Evolutionary conservation across 208 protist species (phyloP).

Genomic region (Trypanosoma conorhini): DNA sequence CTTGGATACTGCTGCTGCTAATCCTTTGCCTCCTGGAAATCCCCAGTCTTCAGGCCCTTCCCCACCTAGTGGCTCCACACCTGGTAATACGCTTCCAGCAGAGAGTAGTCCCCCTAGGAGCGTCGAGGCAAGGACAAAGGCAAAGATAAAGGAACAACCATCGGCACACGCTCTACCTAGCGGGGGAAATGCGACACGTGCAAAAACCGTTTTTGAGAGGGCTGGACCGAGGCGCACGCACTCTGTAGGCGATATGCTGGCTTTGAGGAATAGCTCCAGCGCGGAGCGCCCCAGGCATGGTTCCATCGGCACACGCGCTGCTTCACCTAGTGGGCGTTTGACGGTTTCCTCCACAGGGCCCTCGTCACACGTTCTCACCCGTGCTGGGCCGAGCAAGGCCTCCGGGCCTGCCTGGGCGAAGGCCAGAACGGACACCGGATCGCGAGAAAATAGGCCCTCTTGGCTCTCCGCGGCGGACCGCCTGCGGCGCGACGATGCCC

Average conservation of each 20-base stretch:
- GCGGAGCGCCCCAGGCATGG: neutral
- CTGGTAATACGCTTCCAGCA: neutral
- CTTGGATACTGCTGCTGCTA: neutral
- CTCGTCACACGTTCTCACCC: neutral
- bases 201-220: neutral
- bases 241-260: conserved; percentile 8
- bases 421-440: conserved; percentile 1
- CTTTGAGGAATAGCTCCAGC: neutral
- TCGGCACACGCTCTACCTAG: neutral
- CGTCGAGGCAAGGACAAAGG: neutral
- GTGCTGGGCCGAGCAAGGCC: neutral
- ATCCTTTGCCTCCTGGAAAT: neutral
- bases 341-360: neutral
- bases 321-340: neutral
- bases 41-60: neutral
- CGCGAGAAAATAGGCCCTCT: neutral
- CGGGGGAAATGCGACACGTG: neutral
- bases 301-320: neutral
- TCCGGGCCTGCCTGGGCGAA: neutral
- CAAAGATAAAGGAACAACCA: too few species aligned
- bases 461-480: conserved; percentile 11
- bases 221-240: conserved; percentile 1
- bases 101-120: neutral
- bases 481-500: conserved; percentile 4
- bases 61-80: neutral